Evolutionary conservation across 2,329 filamentous ascomycete species (phyloP), one percentile per base, ranked within the genome.

Genomic region (Aspergillus arachidicola): DNA sequence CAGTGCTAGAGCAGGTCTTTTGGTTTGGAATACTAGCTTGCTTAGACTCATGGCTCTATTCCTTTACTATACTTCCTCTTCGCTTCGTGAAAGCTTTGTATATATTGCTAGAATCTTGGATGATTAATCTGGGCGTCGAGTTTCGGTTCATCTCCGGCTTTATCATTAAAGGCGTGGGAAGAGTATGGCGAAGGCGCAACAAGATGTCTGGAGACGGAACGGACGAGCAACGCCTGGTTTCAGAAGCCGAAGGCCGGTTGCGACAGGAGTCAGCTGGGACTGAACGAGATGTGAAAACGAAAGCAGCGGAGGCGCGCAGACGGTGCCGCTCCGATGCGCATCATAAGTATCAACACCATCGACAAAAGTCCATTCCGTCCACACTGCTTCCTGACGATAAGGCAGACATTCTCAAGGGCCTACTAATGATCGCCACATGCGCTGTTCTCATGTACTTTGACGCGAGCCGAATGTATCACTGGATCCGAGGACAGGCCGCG

Each of bases 391-490:
- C 92, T 0, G 93, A 92, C 66, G 92, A 99, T 81, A 99, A 99
- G 78, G 95, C 95, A 11, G 95, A 99, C 78, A 86, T 99, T 14
- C 83, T 99, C 3, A 96, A 96, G 77, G 95, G 95, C 0, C 83
- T 93, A 23, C 86, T 99, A 63, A 94, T 99, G 65, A 86, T 97
- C 56, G 89, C 87, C 72, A 97, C 93, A 73, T 96, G 92, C 70
- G 82, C 91, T 58, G 88, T 94, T 16, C 83, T 99, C 57, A 94
- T 97, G 89, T 89, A 87, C 28, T 90, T 99, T 53, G 96, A 99
- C 75, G 95, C 95, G 6, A 97, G 94, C 74, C 88, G 94, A 58
- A 97, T 98, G 92, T 99, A 99, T 74, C 95, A 99, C 77, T 94
- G 94, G 72, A 97, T 99, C 71, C 90, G 94, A 54, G 95, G 93